Evolutionary conservation across 768 basidiomycete genomes (phyloP), one percentile per base, ranked within the genome.

Genomic region (Dacryopinax spathularia): DNA sequence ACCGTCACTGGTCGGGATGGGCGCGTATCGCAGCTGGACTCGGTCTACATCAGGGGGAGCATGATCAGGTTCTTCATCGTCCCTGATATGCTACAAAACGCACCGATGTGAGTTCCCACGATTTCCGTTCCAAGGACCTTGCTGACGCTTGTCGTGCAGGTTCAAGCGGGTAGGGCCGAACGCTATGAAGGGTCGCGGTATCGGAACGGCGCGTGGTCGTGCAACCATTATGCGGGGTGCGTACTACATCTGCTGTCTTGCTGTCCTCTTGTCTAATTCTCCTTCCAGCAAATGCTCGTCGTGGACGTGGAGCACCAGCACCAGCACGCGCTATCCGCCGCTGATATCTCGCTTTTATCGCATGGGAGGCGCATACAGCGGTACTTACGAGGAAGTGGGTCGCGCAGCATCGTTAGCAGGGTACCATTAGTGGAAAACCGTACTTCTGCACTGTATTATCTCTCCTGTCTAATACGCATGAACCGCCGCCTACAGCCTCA

Each of bases 1-100:
- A 98, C 96, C 33, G 96, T 98, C 33, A 99, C 96, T 15, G 91
- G 89, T 62, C 85, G 96, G 62, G 96, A 99, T 80, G 96, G 96
- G 27, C 91, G 96, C 70, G 92, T 99, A 31, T 96, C 96, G 13
- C 96, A 99, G 74, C 81, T 99, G 60, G 96, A 98, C 78, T 95
- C 97, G 75, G 95, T 97, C 33, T 99, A 99, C 76, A 99, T 99
- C 69, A 82, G 96, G 69, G 96, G 96, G 64, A 94, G 92, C 74
- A 96, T 97, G 90, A 80, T 97, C 68, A 82, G 96, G 68, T 98
- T 96, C 80, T 95, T 98, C 78, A 97, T 98, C 74, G 96, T 99
- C 22, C 96, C 96, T 63, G 96, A 98, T 76, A 97, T 99, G 90
- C 79, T 99, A 69, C 90, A 97, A 73, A 98, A 98, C 74, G 96